Evolutionary conservation across 1,139 yeast species (phyloP), one percentile per base, ranked within the genome.

Genomic region (Eremothecium gossypii): DNA sequence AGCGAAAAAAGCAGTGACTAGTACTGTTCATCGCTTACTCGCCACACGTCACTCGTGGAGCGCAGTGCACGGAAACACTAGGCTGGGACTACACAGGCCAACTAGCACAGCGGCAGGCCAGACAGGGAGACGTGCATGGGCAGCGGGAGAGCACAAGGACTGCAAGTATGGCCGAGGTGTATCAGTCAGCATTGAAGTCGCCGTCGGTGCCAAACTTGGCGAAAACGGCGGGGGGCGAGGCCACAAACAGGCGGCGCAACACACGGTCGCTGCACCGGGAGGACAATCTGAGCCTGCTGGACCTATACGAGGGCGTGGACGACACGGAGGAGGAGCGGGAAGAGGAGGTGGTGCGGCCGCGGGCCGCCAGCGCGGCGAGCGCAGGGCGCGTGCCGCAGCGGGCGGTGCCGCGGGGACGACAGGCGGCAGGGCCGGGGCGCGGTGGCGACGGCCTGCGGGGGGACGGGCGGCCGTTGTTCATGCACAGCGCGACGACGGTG

Each of bases 151-250:
- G 11, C 13, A 29, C 13, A 12, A 29, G 42, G 43, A 39, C 39
- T 17, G 23, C 23, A 17, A 27, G 27, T 11, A 32, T 26, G 36
- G 38, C 17, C 39, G 33, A 33, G 17, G 41, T 26, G 14, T 27
- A 35, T 35, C 11, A 33, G 41, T 27, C 30, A 14, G 27, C 36
- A 39, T 32, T 45, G 33, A 51, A 50, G 41, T 57, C 61, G 11
- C 60, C 62, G 7, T 58, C 62, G 8, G 56, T 55, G 13, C 64
- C 62, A 2, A 51, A 55, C 41, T 50, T 58, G 40, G 27, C n/a
- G 48, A 40, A 33, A 45, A 42, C 10, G 44, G 38, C 13, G 29
- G 31, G 11, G 26, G 26, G 35, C 30, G 33, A 33, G 7, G 39
- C 7, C 12, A 10, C 29, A 23, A 34, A 39, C 40, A 5, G 42